Evolutionary conservation across 1,139 yeast genomes (phyloP).

Genomic region (Geotrichum histeridarum): DNA sequence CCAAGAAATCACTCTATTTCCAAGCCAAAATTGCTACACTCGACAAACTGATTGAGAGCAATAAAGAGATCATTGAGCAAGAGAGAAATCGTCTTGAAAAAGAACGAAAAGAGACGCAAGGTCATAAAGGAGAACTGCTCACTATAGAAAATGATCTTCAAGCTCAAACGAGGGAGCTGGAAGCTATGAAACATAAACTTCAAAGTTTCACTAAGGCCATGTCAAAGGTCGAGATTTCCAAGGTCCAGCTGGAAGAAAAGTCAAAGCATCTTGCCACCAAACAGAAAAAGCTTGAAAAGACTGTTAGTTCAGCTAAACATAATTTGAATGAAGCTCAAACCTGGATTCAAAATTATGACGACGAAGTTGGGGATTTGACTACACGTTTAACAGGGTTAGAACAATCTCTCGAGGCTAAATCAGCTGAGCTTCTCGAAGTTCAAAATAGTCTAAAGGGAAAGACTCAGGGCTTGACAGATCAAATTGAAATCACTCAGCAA

Average conservation of each 20-base stretch:
- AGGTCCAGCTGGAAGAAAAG: conserved; percentile 70
- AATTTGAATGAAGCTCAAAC: conserved; percentile 43
- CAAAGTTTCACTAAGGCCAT: conserved; percentile 28
- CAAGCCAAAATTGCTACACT: conserved; percentile 51
- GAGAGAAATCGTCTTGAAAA: conserved; percentile 46
- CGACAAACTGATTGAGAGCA: conserved; percentile 38
- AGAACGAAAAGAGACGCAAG: conserved; percentile 44
- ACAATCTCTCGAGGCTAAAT: conserved; percentile 50
- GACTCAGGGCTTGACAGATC: conserved; percentile 58
- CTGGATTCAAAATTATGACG: conserved; percentile 46
- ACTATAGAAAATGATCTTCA: conserved; percentile 37
- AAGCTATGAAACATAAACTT: conserved; percentile 28
- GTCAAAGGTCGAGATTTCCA: conserved; percentile 40
- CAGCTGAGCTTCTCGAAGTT: conserved; percentile 53
- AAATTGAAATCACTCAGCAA: conserved; percentile 59
- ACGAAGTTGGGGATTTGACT: conserved; percentile 38
- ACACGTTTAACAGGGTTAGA: conserved; percentile 45
- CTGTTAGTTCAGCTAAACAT: conserved; percentile 38
- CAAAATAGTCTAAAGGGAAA: conserved; percentile 66
- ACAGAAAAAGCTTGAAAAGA: conserved; percentile 56
- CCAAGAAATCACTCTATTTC: conserved; percentile 51
- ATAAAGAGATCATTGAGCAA: conserved; percentile 41
- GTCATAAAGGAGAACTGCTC: conserved; percentile 40
- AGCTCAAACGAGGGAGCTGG: conserved; percentile 37
- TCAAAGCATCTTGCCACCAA: conserved; percentile 57